Evolutionary conservation across 2,329 filamentous ascomycete genomes (phyloP).

Genomic region (Paracamarosporium sp.): DNA sequence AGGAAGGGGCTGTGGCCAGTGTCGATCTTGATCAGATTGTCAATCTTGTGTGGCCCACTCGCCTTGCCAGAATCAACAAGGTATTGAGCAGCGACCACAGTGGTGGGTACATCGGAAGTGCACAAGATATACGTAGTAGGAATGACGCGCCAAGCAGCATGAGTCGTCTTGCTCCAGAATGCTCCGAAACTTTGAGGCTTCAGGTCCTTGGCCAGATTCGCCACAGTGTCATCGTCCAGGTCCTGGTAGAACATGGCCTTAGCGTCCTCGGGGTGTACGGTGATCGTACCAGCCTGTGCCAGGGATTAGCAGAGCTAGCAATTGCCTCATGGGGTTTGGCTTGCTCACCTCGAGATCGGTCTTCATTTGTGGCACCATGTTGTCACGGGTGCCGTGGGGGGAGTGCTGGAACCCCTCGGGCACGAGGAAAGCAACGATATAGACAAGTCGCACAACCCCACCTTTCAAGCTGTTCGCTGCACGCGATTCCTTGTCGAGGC

Average conservation of each 20-base stretch:
- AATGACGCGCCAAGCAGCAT: conserved; percentile 21
- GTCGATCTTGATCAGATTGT: conserved; percentile 13
- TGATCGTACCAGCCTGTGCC: conserved; percentile 8
- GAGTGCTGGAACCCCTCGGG: conserved; percentile 16
- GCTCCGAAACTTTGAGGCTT: conserved; percentile 14
- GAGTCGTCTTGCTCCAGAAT: conserved; percentile 16
- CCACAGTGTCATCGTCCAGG: conserved; percentile 1
- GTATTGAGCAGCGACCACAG: conserved; percentile 12
- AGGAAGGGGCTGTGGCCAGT: conserved; percentile 17
- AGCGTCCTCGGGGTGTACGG: conserved; percentile 3
- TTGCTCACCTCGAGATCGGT: conserved; percentile 8
- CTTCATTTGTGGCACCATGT: conserved; percentile 14
- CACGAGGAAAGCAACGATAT: conserved; percentile 14
- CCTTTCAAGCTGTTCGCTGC: conserved; percentile 8
- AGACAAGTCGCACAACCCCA: conserved; percentile 17
- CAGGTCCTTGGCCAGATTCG: conserved; percentile 8
- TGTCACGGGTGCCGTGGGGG: conserved; percentile 3
- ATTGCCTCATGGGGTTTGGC: not conserved
- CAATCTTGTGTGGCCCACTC: conserved; percentile 12
- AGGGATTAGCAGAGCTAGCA: not conserved
- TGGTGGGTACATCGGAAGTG: conserved; percentile 13
- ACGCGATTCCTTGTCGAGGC: conserved; percentile 12
- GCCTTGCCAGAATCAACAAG: conserved; percentile 14
- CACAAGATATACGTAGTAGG: conserved; percentile 18
- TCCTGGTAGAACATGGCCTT: conserved; percentile 20